Conservation (phyloP, 2,329 filamentous ascomycete genomes). For the Diaporthe longicolla region DNA sequence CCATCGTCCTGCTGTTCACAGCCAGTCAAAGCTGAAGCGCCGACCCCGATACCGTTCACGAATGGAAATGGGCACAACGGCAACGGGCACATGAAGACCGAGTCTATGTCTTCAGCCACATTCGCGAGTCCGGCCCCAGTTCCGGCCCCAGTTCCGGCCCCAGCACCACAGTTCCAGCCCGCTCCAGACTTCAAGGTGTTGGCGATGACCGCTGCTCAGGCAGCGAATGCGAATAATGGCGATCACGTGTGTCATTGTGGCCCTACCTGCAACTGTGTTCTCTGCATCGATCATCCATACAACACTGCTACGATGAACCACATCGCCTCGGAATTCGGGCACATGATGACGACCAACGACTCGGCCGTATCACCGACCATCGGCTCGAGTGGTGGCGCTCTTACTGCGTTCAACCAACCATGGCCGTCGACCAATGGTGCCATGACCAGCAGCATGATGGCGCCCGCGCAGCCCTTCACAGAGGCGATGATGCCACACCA, state of each 20-base stretch:
- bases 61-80: conserved; percentile 34
- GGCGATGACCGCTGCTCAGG: conserved; percentile 50
- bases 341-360: conserved; percentile 48
- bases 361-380: conserved; percentile 12
- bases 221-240: conserved; percentile 10
- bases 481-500: conserved; percentile 34
- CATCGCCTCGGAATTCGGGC: conserved; percentile 42
- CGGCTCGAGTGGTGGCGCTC: conserved; percentile 42
- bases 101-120: conserved; percentile 45
- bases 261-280: conserved; percentile 75
- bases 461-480: conserved; percentile 10
- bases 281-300: conserved; percentile 77
- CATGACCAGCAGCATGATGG: conserved; percentile 39
- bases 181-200: conserved; percentile 55
- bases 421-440: conserved; percentile 36
- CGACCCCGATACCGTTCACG: conserved; percentile 16
- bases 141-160: not conserved
- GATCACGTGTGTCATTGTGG: conserved; percentile 73
- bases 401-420: conserved; percentile 32
- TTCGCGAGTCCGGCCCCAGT: conserved; percentile 2
- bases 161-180: conserved; percentile 53
- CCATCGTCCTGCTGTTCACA: conserved; percentile 55
- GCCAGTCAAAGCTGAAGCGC: conserved; percentile 56
- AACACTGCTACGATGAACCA: conserved; percentile 71
- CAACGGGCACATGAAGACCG: conserved; percentile 44